These are phyloP conservation scores for Fusarium mexicanum DNA, from an alignment of 2,329 filamentous ascomycete genomes.

Conservation along the genomic window DNA sequence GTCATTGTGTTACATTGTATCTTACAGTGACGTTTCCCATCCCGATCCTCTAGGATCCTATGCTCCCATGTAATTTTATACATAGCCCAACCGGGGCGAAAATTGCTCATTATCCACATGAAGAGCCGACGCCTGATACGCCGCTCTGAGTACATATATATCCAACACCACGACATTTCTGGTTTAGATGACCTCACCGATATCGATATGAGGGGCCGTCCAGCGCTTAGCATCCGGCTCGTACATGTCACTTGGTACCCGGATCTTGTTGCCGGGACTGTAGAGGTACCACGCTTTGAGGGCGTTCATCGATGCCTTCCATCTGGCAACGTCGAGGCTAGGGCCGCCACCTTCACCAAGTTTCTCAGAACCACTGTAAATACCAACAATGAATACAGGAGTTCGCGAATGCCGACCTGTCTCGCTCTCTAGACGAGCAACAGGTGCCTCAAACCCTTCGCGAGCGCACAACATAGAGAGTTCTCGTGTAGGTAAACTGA, in stretches of 20 bases:
- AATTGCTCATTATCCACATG: slow-evolving; percentile 43
- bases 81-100: slow-evolving; percentile 44
- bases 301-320: slow-evolving; percentile 82
- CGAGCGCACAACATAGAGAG: slow-evolving; percentile 83
- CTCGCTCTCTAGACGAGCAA: slow-evolving; percentile 89
- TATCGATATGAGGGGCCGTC: slow-evolving; percentile 75
- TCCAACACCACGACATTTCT: slow-evolving; percentile 10
- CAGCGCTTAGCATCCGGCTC: slow-evolving; percentile 68
- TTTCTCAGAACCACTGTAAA: slow-evolving; percentile 91
- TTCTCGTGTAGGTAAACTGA: slow-evolving; percentile 85
- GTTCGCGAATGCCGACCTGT: slow-evolving; percentile 86
- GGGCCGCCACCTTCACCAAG: slow-evolving; percentile 88
- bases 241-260: slow-evolving; percentile 76
- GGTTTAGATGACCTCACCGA: slow-evolving; percentile 72
- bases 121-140: slow-evolving; percentile 31
- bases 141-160: slow-evolving; percentile 34
- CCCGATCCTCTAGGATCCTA: slow-evolving; percentile 35
- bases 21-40: slow-evolving; percentile 49
- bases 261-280: slow-evolving; percentile 73
- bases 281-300: slow-evolving; percentile 98
- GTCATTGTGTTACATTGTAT: slow-evolving; percentile 52
- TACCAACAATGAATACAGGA: slow-evolving; percentile 92
- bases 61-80: slow-evolving; percentile 46
- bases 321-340: slow-evolving; percentile 79
- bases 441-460: slow-evolving; percentile 87